A percentile compares a stretch with the other conserved stretches of the same genome.
Evolutionary conservation across 257 asterid species (phyloP).

Genomic region (Paulownia fortunei): DNA sequence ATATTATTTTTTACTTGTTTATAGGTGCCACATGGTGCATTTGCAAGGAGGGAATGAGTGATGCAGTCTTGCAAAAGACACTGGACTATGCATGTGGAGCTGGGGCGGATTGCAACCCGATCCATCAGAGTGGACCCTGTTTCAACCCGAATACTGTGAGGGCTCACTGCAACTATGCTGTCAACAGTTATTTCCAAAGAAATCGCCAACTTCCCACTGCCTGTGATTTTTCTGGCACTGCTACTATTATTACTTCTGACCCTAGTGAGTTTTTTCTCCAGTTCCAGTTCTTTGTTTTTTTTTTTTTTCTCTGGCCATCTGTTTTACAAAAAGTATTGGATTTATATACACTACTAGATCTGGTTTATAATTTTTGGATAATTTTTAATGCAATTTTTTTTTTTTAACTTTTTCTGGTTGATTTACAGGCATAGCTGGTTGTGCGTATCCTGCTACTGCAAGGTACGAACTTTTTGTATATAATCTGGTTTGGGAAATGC

Average conservation of each 20-base stretch:
- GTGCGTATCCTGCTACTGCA: slow-evolving; percentile 66
- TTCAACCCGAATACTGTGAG: slow-evolving; percentile 72
- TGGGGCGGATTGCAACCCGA: slow-evolving; percentile 86
- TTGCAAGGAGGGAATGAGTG: slow-evolving; percentile 76
- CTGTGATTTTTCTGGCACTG: slow-evolving; percentile 82
- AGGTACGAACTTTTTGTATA: slow-evolving; percentile 51
- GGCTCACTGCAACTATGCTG: slow-evolving; percentile 89
- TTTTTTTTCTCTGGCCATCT: neutral
- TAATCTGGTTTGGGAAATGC: slow-evolving; percentile 3
- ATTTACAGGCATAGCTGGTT: slow-evolving; percentile 64
- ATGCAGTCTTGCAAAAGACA: slow-evolving; percentile 60
- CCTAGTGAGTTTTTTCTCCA: slow-evolving; percentile 61
- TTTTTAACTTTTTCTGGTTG: neutral
- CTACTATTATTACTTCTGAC: slow-evolving; percentile 49
- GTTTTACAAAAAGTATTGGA: neutral
- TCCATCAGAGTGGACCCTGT: slow-evolving; percentile 60
- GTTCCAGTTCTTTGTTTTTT: neutral
- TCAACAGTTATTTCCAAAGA: slow-evolving; percentile 79
- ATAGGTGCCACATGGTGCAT: slow-evolving; percentile 84
- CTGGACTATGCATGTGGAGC: slow-evolving; percentile 92
- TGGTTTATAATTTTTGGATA: neutral
- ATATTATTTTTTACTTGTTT: neutral
- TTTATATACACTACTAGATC: slow-evolving; percentile 17
- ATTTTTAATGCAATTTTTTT: neutral
- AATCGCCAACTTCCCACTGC: slow-evolving; percentile 62